Percentiles rank a stretch among this genome's conserved stretches.
Conservation (phyloP, 106 monocot genomes). For the Allium fistulosum region DNA sequence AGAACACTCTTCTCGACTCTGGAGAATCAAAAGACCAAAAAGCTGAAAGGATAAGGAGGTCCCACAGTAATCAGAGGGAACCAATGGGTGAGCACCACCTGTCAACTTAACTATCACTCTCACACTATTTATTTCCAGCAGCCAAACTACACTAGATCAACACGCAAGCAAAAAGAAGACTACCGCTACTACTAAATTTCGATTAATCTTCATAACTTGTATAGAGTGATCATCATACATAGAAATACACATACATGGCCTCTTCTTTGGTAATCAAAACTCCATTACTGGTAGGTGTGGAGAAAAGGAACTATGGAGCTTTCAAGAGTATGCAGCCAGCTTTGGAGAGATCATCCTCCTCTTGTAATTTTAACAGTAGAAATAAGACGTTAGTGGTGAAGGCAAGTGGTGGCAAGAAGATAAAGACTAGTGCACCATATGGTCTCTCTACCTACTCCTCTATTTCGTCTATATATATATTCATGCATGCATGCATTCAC, state of each 20-base stretch:
- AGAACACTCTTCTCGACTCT: too few relatives aligned
- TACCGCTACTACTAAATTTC: too few relatives aligned
- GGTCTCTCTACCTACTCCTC: slow-evolving; percentile 21
- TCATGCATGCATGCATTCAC: neutral
- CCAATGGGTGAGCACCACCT: neutral
- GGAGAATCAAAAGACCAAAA: too few relatives aligned
- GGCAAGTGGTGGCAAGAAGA: slow-evolving; percentile 68
- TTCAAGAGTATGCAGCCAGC: too few relatives aligned
- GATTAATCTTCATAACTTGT: too few relatives aligned
- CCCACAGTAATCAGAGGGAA: neutral
- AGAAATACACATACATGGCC: too few relatives aligned
- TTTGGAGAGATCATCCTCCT: neutral
- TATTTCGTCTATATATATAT: neutral
- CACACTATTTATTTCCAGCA: neutral
- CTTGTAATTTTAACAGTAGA: neutral
- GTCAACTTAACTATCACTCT: slow-evolving; percentile 1
- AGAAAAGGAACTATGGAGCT: too few relatives aligned
- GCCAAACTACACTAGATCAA: too few relatives aligned
- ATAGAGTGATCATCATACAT: too few relatives aligned
- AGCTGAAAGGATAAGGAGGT: neutral
- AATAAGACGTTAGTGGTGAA: slow-evolving; percentile 26
- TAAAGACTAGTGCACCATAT: slow-evolving; percentile 56
- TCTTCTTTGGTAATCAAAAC: too few relatives aligned
- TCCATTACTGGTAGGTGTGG: too few relatives aligned
- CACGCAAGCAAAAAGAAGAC: too few relatives aligned